Base-by-base conservation (phyloP, 2,329 filamentous ascomycete species). In the Chrysosporium keratinophilum region DNA sequence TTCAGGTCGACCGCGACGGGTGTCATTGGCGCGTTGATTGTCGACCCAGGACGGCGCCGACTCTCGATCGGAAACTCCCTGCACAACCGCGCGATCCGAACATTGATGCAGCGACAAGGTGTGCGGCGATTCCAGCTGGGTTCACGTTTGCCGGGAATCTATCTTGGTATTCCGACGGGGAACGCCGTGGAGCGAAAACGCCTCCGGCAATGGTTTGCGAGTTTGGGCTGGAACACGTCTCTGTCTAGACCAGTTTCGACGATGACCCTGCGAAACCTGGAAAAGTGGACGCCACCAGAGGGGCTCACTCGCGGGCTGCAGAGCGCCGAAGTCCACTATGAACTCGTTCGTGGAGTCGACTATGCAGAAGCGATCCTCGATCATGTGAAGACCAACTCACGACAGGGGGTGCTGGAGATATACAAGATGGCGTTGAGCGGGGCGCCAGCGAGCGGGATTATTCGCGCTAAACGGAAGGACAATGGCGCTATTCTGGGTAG, bases 61-160 rank as follows among this genome's bases (percentile, higher is more conserved):
- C 78, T 95, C 9, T 95, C 89, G 0, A 93, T 97, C 57, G 91
- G 91, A 0, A 82, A 89, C 60, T 95, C 88, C 0, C 78, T 97
- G 1, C 90, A 96, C 68, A 86, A 88, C 57, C 79, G 90, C 39
- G 90, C 90, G 0, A 80, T 96, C 52, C 82, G 87, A 33, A 84
- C 81, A 5, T 76, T 97, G 1, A 66, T 83, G 2, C 84, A 88
- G 62, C 80, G 81, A 48, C 79, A 82, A 39, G 84, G 83, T 1
- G 78, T 94, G 62, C 86, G 86, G 63, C 84, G 84, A 54, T 80
- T 95, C 34, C 89, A 94, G 65, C 79, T 95, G 0, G 91, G 90
- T 1, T 83, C 83, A 40, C 79, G 84, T 1, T 81, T 95, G 34
- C 90, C 90, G 0, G 87, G 84, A n/a, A 81, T 95, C 20, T 96